Percentiles rank a stretch among this genome's conserved stretches.
Evolutionary conservation across 2,329 filamentous ascomycete species (phyloP).

Genomic region (Blumeria hordei): DNA sequence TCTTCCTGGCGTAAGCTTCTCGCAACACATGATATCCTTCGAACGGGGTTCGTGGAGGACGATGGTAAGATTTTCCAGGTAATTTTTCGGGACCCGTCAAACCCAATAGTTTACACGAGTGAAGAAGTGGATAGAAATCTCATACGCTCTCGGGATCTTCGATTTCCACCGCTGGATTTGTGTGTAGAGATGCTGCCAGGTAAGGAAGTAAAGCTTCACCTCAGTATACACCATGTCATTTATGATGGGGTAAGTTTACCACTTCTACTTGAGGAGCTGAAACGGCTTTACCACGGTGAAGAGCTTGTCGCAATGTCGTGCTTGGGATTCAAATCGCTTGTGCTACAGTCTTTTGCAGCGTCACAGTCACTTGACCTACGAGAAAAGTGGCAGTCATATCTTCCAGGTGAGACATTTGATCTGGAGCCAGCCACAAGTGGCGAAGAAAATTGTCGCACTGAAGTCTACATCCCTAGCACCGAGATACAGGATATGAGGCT

Average conservation of each 20-base stretch:
- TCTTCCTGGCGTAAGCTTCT: constrained; percentile 38
- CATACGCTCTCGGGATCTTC: constrained; percentile 2
- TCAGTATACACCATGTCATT: constrained; percentile 60
- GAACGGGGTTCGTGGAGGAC: constrained; percentile 33
- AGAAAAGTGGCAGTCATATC: constrained; percentile 21
- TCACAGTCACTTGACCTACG: constrained; percentile 7
- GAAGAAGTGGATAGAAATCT: background rate
- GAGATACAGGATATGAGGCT: constrained; percentile 20
- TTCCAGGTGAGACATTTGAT: constrained; percentile 4
- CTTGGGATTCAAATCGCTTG: constrained; percentile 11
- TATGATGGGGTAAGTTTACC: constrained; percentile 71
- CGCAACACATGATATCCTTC: constrained; percentile 33
- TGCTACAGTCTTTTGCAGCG: constrained; percentile 19
- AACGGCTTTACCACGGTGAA: constrained; percentile 18
- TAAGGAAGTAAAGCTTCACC: constrained; percentile 12
- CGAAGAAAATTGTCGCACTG: constrained; percentile 8
- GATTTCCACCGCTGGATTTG: constrained; percentile 9
- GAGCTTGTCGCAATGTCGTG: background rate
- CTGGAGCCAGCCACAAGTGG: background rate
- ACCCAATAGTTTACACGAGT: constrained; percentile 14
- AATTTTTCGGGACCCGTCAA: constrained; percentile 21
- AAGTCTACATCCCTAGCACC: constrained; percentile 24
- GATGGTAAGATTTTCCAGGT: constrained; percentile 37
- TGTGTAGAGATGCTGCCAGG: constrained; percentile 5
- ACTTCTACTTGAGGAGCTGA: constrained; percentile 29